Percentiles rank a stretch among this genome's conserved stretches.
These are phyloP conservation scores for Globisporangium uncinulatum DNA, from an alignment of 352 stramenopile species.

Conservation along the genomic window DNA sequence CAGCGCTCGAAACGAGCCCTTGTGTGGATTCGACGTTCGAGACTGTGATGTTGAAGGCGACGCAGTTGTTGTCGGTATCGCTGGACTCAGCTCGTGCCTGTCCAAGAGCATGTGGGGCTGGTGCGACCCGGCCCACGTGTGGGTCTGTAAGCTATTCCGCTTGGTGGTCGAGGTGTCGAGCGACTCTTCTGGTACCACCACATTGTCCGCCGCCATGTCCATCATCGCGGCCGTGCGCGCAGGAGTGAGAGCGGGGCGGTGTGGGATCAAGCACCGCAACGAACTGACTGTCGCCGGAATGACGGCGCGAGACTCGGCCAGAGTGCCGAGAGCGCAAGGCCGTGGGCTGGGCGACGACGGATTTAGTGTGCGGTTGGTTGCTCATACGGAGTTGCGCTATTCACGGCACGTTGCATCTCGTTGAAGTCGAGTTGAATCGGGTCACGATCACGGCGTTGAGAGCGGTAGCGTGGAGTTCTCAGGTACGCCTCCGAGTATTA, in stretches of 20 bases:
- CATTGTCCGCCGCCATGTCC: constrained; percentile 13
- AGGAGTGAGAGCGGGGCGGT: neutral
- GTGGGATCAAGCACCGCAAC: too few species aligned
- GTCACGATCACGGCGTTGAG: too few species aligned
- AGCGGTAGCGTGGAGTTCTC: too few species aligned
- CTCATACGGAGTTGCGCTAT: too few species aligned
- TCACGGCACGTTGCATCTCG: too few species aligned
- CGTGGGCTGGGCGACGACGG: too few species aligned
- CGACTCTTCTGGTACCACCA: constrained; percentile 12
- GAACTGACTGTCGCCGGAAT: too few species aligned
- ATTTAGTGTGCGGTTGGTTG: too few species aligned
- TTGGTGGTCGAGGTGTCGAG: neutral
- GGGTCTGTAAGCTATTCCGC: neutral
- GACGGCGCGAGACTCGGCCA: too few species aligned
- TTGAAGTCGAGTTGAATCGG: too few species aligned
- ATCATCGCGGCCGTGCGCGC: constrained; percentile 6
- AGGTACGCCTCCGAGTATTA: too few species aligned
- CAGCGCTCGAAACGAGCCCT: constrained; percentile 20
- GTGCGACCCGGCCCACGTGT: constrained; percentile 3
- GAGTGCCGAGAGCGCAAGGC: too few species aligned
- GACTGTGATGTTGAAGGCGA: constrained; percentile 2
- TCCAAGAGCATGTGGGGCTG: neutral
- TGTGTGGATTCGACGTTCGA: neutral
- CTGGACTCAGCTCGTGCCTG: neutral
- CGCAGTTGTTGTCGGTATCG: constrained; percentile 3